phyloP scores from a whole-genome alignment of 2,329 filamentous ascomycete species.

The Cercospora sp. region DNA sequence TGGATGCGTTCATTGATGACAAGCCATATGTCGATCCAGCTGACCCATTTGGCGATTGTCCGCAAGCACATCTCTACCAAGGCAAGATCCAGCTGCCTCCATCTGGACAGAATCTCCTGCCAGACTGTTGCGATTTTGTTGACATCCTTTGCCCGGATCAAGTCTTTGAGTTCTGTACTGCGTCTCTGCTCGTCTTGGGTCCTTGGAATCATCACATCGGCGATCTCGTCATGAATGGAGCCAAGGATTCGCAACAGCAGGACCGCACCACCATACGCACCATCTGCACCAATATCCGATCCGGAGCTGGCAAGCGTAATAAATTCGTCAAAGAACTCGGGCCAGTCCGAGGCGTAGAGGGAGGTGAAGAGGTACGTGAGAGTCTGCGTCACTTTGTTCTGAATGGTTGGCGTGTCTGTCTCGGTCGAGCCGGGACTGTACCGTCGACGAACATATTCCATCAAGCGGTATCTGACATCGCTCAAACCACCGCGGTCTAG shows the following conservation, averaged over 20 bases:
- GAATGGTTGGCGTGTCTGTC: slow-evolving; percentile 72
- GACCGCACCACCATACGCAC: slow-evolving; percentile 74
- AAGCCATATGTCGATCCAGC: slow-evolving; percentile 96
- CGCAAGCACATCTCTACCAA: slow-evolving; percentile 86
- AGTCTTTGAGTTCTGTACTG: slow-evolving; percentile 87
- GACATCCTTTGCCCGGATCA: slow-evolving; percentile 82
- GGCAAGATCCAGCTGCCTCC: slow-evolving; percentile 64
- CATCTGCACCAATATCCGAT: slow-evolving; percentile 53
- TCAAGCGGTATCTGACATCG: slow-evolving; percentile 76
- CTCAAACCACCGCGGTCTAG: slow-evolving; percentile 71
- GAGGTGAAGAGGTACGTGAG: slow-evolving; percentile 90
- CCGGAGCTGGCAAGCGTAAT: slow-evolving; percentile 67
- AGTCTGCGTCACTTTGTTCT: slow-evolving; percentile 97
- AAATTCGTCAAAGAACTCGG: slow-evolving; percentile 88
- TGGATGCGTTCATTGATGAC: slow-evolving; percentile 90
- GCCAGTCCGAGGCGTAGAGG: slow-evolving; percentile 83
- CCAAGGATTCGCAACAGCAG: slow-evolving; percentile 86
- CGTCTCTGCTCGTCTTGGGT: slow-evolving; percentile 77
- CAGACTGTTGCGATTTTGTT: slow-evolving; percentile 84
- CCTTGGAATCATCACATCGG: slow-evolving; percentile 81
- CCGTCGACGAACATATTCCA: slow-evolving; percentile 74
- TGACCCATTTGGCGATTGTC: slow-evolving; percentile 95
- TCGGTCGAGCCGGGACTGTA: slow-evolving; percentile 61
- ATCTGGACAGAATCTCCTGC: slow-evolving; percentile 84
- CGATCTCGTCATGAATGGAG: slow-evolving; percentile 95